These are phyloP conservation scores for Talaromyces marneffei DNA, from an alignment of 2,329 filamentous ascomycete genomes.

Conservation along the genomic window DNA sequence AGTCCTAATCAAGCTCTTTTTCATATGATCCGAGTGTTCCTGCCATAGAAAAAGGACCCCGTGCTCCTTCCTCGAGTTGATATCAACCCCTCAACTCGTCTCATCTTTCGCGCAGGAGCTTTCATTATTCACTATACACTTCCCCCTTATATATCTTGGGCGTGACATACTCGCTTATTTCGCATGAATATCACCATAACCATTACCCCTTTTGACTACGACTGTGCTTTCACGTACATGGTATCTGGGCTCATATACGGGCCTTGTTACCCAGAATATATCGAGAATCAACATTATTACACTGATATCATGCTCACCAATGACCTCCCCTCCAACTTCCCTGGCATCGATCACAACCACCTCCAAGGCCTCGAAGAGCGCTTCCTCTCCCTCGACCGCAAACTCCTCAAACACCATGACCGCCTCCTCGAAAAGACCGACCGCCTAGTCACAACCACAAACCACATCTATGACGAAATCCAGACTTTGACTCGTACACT, in stretches of 20 bases:
- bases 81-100: background rate
- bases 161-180: background rate
- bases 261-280: background rate
- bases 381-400: background rate
- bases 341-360: background rate
- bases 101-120: background rate
- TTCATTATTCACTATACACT: background rate
- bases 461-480: background rate
- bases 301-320: background rate
- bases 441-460: background rate
- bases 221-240: background rate
- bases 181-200: background rate
- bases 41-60: background rate
- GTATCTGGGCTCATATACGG: background rate
- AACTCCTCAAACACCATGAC: background rate
- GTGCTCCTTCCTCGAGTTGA: background rate
- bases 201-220: too few species aligned
- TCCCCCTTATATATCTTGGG: background rate
- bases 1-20: background rate
- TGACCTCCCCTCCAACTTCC: background rate
- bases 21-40: too few species aligned
- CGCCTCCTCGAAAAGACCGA: background rate
- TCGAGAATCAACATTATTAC: background rate
- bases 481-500: background rate
- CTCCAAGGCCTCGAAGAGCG: background rate